Conservation (phyloP, 495 filamentous ascomycete genomes). For the Haplographium delicatum region DNA sequence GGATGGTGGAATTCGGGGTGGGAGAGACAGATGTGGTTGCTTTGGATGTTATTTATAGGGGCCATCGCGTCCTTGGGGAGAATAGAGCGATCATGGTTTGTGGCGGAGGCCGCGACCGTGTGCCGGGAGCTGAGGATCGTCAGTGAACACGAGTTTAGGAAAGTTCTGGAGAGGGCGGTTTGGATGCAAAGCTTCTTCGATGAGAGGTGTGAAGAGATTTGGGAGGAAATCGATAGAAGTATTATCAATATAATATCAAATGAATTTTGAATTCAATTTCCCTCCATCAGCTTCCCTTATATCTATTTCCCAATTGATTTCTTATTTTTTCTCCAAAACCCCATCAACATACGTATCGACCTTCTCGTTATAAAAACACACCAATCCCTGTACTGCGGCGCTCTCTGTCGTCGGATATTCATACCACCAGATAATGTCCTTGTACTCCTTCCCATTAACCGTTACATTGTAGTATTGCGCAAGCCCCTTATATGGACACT, state of each 20-base stretch:
- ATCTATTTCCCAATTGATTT: too few relatives aligned
- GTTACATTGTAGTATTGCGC: conserved; percentile 42
- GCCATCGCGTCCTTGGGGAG: conserved; percentile 1
- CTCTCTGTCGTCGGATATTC: conserved; percentile 44
- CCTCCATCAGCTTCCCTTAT: too few relatives aligned
- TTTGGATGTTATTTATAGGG: conserved; percentile 13
- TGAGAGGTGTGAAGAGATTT: too few relatives aligned
- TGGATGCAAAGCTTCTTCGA: too few relatives aligned
- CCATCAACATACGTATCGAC: conserved; percentile 54
- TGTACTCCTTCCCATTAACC: conserved; percentile 32
- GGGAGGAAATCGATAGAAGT: too few relatives aligned
- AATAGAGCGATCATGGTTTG: conserved; percentile 5
- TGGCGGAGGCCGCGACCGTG: too few relatives aligned
- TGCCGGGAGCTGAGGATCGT: too few relatives aligned
- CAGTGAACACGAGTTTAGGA: too few relatives aligned
- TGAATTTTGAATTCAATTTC: too few relatives aligned
- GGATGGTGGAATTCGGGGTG: conserved; percentile 1
- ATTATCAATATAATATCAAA: too few relatives aligned
- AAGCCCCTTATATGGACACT: conserved; percentile 38
- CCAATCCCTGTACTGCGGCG: conserved; percentile 36
- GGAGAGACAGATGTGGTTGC: conserved; percentile 5
- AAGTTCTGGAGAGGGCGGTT: too few relatives aligned
- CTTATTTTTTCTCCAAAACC: conserved; percentile 31
- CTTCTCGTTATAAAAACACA: conserved; percentile 59
- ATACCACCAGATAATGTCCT: conserved; percentile 54